Evolutionary conservation across 2,329 filamentous ascomycete genomes (phyloP), one percentile per base, ranked within the genome.

Genomic region (Colletotrichum cereale): DNA sequence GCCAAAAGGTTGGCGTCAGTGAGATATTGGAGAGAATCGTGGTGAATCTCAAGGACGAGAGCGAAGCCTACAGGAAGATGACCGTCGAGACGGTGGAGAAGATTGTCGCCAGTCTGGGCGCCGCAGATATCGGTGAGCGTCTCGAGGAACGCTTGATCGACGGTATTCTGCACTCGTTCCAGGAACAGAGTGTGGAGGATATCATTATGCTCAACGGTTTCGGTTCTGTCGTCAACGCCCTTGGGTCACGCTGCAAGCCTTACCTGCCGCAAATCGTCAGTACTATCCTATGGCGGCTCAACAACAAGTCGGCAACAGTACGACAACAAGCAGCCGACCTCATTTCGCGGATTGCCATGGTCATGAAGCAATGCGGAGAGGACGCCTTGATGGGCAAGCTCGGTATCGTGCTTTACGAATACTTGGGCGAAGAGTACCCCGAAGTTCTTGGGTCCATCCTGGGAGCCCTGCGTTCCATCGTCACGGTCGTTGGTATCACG

Each of bases 321-420:
- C 93, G 96, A 75, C 96, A 99, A 81, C 96, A 99, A 82, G 95
- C 96, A 2, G 96, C 96, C 6, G 96, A 99, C 81, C 88, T 99
- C 56, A 97, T 99, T 75, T 97, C 95, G 11, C 93, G 96, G 29
- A 97, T 99, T 77, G 96, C 96, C 6, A 96, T 98, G 88, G 96
- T 98, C 62, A 98, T 99, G 95, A 97, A 97, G 84, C 95, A 98
- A 83, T 99, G 96, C 79, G 95, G 95, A 62, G 96, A 99, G 81
- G 96, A 99, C 81, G 93, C 93, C 1, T 88, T 98, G 63, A 96
- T 99, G 91, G 95, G 95, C 77, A 98, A 98, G 83, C 90, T 99
- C 44, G 94, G 96, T 76, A 88, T 97, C 67, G 95, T 98, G 14
- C 88, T 99, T 29, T 99, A 99, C 85, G 96, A 99, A 83, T 98